Conservation (phyloP, 371 early-diverging fungal genomes). For the Mucor sp. region DNA sequence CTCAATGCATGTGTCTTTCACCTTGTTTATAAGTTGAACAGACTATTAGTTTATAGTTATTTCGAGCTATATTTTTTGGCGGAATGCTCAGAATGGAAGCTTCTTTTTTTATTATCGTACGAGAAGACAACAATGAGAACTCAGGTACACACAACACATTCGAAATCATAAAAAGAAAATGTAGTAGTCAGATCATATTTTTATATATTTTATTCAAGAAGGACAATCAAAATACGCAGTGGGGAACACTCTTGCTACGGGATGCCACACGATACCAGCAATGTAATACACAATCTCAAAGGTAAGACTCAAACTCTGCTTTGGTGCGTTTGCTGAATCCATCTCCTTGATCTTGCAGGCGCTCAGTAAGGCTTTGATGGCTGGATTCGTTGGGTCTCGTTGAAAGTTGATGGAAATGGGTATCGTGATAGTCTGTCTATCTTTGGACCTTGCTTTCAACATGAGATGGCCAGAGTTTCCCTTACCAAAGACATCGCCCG, state of each 20-base stretch:
- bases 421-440: slow-evolving; percentile 6
- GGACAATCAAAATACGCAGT: slow-evolving; percentile 30
- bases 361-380: slow-evolving; percentile 8
- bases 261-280: slow-evolving; percentile 32
- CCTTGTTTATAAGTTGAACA: no score
- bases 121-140: no score
- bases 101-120: no score
- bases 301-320: slow-evolving; percentile 17
- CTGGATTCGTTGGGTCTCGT: slow-evolving; percentile 5
- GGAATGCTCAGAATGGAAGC: no score
- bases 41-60: no score
- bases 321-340: neutral
- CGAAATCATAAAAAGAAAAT: no score
- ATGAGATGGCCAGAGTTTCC: slow-evolving; percentile 17
- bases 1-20: no score
- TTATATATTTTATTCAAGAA: neutral
- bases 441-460: slow-evolving; percentile 12
- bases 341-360: slow-evolving; percentile 12
- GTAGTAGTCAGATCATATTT: no score
- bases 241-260: slow-evolving; percentile 20
- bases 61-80: no score
- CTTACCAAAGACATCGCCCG: slow-evolving; percentile 20
- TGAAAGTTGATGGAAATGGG: slow-evolving; percentile 18
- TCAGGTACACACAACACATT: no score
- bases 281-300: slow-evolving; percentile 34